phyloP scores from a whole-genome alignment of 2,329 filamentous ascomycete genomes.

The Aciculosporium take region DNA sequence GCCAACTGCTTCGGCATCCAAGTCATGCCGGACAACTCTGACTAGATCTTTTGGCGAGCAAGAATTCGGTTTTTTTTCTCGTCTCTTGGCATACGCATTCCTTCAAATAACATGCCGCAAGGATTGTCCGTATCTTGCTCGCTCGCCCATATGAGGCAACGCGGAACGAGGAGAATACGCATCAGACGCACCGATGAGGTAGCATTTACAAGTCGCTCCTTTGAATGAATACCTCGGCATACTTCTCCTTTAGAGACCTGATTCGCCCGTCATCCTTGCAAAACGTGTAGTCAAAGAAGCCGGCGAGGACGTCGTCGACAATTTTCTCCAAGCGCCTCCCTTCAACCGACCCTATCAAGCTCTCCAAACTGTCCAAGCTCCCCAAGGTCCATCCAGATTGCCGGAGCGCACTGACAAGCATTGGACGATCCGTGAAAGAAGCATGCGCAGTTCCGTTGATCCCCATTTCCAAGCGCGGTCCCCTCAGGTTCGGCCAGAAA shows the following conservation, averaged over 20 bases:
- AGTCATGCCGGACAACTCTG: background rate
- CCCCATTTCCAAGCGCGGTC: slow-evolving; percentile 12
- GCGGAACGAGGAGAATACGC: too few species aligned
- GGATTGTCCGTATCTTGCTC: too few species aligned
- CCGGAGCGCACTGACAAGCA: slow-evolving; percentile 14
- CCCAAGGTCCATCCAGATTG: slow-evolving; percentile 11
- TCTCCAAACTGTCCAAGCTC: slow-evolving; percentile 4
- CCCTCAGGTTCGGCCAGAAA: slow-evolving; percentile 16
- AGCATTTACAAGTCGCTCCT: slow-evolving; percentile 7
- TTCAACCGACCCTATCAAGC: slow-evolving; percentile 9
- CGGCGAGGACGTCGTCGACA: slow-evolving; percentile 10
- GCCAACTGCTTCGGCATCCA: slow-evolving; percentile 48
- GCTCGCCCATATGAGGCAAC: too few species aligned
- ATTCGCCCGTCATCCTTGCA: slow-evolving; percentile 5
- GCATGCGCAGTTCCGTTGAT: slow-evolving; percentile 16
- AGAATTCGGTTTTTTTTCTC: too few species aligned
- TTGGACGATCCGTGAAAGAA: slow-evolving; percentile 19
- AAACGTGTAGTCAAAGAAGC: slow-evolving; percentile 12
- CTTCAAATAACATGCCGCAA: too few species aligned
- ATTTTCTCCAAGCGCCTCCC: slow-evolving; percentile 9
- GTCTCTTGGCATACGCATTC: too few species aligned
- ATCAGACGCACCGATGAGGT: background rate
- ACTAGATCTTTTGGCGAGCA: too few species aligned
- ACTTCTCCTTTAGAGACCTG: slow-evolving; percentile 1
- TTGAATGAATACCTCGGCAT: slow-evolving; percentile 10